A percentile compares a stretch with the other conserved stretches of the same genome.
Evolutionary conservation across 1,139 yeast species (phyloP).

Genomic region (Yamadazyma taylorii): DNA sequence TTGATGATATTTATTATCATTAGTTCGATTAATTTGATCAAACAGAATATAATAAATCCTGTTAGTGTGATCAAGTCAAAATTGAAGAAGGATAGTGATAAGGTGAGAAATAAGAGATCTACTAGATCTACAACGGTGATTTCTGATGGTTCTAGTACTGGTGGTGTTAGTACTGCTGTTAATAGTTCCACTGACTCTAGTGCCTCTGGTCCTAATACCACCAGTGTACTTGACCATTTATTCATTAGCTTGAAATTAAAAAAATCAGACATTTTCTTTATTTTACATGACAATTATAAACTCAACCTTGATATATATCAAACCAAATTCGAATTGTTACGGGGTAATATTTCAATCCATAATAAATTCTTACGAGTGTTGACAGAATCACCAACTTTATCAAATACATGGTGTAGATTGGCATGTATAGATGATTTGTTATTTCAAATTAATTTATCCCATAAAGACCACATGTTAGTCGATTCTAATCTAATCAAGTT

Average conservation of each 20-base stretch:
- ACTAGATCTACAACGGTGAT: too few relatives aligned
- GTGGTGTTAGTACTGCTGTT: too few relatives aligned
- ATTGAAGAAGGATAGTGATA: constrained; percentile 20
- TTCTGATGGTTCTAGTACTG: too few relatives aligned
- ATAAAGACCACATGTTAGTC: constrained; percentile 14
- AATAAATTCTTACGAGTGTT: constrained; percentile 46
- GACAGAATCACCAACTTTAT: constrained; percentile 53
- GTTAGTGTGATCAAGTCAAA: constrained; percentile 23
- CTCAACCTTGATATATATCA: constrained; percentile 46
- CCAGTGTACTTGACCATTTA: too few relatives aligned
- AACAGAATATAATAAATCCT: constrained; percentile 46
- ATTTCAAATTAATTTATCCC: constrained; percentile 17
- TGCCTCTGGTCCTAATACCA: too few relatives aligned
- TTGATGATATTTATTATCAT: constrained; percentile 52
- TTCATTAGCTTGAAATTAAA: constrained; percentile 19
- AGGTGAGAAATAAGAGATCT: too few relatives aligned
- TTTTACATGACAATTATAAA: constrained; percentile 49
- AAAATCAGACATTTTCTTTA: constrained; percentile 24
- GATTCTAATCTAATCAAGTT: constrained; percentile 28
- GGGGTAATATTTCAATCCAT: constrained; percentile 21
- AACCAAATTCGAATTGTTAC: constrained; percentile 18
- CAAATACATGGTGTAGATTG: constrained; percentile 52
- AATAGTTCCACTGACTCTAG: too few relatives aligned
- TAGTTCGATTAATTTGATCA: constrained; percentile 54
- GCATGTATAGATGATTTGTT: constrained; percentile 43